phyloP scores from a whole-genome alignment of 176 grass and related monocot species.

The Thalia dealbata region DNA sequence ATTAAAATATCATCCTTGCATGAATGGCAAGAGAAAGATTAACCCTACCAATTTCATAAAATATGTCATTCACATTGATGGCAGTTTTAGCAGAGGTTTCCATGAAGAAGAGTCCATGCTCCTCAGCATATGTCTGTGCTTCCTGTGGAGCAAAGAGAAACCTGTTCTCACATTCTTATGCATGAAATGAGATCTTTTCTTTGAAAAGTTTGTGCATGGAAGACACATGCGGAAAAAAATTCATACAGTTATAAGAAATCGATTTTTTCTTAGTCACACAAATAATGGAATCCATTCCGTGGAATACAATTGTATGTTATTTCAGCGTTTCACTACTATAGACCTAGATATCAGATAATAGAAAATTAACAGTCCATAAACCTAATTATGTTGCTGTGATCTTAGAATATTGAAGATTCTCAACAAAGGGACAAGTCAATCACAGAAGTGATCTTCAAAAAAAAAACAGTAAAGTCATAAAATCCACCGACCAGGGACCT shows the following conservation, averaged over 20 bases:
- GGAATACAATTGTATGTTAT: no score
- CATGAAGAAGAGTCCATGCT: conserved; percentile 10
- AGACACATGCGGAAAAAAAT: not conserved
- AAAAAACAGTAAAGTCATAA: not conserved
- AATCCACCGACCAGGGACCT: not conserved
- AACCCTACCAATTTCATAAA: conserved; percentile 4
- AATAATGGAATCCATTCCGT: no score
- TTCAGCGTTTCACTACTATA: no score
- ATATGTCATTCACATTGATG: conserved; percentile 17
- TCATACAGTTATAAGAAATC: not conserved
- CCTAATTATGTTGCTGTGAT: no score
- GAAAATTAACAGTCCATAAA: no score
- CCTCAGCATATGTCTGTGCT: conserved; percentile 2
- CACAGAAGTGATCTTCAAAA: no score
- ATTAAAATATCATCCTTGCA: not conserved
- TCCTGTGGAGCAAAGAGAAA: conserved; percentile 3
- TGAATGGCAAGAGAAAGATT: not conserved
- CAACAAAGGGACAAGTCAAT: not conserved
- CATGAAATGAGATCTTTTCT: not conserved
- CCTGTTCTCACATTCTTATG: not conserved
- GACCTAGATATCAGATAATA: no score
- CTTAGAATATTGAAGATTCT: not conserved
- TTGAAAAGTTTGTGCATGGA: not conserved
- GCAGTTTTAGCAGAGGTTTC: conserved; percentile 14
- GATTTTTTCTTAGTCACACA: no score